Conservation (phyloP, 495 filamentous ascomycete species). For the Trichoderma parareesei region DNA sequence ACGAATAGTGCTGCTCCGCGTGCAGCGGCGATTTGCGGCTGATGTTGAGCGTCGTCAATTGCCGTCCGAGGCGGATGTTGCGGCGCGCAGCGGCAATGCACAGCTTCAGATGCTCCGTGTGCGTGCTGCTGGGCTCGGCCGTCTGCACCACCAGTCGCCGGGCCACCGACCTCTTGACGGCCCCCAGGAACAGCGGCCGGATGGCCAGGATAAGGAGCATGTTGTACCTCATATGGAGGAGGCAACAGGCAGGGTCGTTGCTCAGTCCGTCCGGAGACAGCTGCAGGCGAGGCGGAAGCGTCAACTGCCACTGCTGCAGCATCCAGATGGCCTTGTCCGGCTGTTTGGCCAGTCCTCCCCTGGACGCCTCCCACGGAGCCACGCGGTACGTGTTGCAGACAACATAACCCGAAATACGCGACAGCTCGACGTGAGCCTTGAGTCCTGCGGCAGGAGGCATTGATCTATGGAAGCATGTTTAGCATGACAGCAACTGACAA, state of each 20-base stretch:
- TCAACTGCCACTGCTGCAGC: constrained; percentile 21
- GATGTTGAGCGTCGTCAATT: constrained; percentile 18
- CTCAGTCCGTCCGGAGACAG: constrained; percentile 13
- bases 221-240: constrained; percentile 37
- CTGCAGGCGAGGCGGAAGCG: constrained; percentile 15
- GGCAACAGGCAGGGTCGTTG: constrained; percentile 23
- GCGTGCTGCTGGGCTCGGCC: not conserved
- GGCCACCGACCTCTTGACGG: constrained; percentile 29
- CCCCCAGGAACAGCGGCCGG: constrained; percentile 31
- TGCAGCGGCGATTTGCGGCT: constrained; percentile 23
- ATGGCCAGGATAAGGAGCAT: constrained; percentile 33
- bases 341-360: not conserved
- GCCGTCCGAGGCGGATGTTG: constrained; percentile 26
- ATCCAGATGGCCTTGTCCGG: constrained; percentile 20
- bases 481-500: not conserved
- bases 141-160: constrained; percentile 14
- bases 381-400: constrained; percentile 28
- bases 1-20: constrained; percentile 34
- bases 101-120: constrained; percentile 12
- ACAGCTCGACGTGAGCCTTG: constrained; percentile 29
- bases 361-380: constrained; percentile 10
- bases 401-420: constrained; percentile 29
- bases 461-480: constrained; percentile 13
- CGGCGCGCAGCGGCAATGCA: constrained; percentile 27
- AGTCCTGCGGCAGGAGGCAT: constrained; percentile 30